phyloP scores from a whole-genome alignment of 1,139 yeast genomes.

The Blastobotrys apis region DNA sequence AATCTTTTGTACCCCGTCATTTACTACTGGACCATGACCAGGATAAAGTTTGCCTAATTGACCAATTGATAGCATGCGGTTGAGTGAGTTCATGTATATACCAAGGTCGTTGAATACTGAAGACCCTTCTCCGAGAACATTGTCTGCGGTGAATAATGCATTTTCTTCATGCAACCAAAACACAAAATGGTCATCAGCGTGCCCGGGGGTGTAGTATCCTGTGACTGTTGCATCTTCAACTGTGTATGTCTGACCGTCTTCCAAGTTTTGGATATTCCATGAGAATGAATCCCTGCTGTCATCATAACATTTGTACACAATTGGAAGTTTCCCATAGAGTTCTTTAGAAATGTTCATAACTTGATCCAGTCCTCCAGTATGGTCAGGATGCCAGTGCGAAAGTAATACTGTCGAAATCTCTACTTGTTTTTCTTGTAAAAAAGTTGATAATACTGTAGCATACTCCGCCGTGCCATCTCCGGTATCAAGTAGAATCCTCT shows the following conservation, averaged over 20 bases:
- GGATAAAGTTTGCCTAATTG: constrained; percentile 30
- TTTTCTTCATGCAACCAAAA: constrained; percentile 37
- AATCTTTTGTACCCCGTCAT: constrained; percentile 33
- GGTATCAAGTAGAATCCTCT: constrained; percentile 37
- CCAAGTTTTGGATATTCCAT: constrained; percentile 18
- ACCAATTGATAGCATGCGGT: constrained; percentile 28
- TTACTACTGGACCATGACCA: constrained; percentile 38
- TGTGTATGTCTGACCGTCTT: constrained; percentile 29
- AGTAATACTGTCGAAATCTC: constrained; percentile 32
- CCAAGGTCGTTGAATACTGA: constrained; percentile 36
- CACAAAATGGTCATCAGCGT: constrained; percentile 37
- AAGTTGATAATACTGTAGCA: constrained; percentile 25
- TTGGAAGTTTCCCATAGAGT: constrained; percentile 10
- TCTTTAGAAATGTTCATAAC: constrained; percentile 14
- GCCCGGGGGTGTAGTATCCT: constrained; percentile 39
- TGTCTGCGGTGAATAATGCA: constrained; percentile 38
- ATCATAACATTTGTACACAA: constrained; percentile 16
- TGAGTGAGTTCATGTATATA: constrained; percentile 32
- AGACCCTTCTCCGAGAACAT: constrained; percentile 39
- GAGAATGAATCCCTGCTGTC: constrained; percentile 9
- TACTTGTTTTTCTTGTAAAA: constrained; percentile 26
- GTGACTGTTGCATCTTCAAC: constrained; percentile 30
- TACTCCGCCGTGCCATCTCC: constrained; percentile 38
- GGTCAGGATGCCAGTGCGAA: constrained; percentile 42
- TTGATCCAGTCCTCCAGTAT: constrained; percentile 33